Evolutionary conservation across 768 basidiomycete genomes (phyloP).

Genomic region (Suillus cothurnatus): DNA sequence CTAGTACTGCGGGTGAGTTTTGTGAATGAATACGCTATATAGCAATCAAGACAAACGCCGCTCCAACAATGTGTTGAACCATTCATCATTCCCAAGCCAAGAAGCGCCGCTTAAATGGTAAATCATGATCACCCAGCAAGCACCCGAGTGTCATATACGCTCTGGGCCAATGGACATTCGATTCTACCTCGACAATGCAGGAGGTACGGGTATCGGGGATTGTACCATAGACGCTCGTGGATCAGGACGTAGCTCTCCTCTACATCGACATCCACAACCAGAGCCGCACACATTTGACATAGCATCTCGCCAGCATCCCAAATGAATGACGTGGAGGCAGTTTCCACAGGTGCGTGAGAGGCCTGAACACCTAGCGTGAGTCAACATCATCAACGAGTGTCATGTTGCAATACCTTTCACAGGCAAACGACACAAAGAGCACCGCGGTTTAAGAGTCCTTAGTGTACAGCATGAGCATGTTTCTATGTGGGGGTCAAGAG

Average conservation of each 20-base stretch:
- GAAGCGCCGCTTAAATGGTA: not conserved
- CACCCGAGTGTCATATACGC: not conserved
- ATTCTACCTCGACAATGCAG: not conserved
- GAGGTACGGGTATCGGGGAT: not conserved
- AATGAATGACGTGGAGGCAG: constrained; percentile 67
- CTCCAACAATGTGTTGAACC: not conserved
- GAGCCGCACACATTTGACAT: constrained; percentile 58
- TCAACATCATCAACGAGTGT: not conserved
- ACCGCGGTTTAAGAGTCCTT: constrained; percentile 49
- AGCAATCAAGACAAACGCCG: not conserved
- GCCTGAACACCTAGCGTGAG: constrained; percentile 38
- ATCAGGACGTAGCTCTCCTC: constrained; percentile 17
- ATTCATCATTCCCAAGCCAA: not conserved
- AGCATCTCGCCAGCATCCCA: constrained; percentile 57
- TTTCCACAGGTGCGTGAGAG: constrained; percentile 61
- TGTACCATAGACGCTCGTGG: not conserved
- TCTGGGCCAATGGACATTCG: no score
- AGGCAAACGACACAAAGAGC: constrained; percentile 76
- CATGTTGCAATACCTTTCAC: constrained; percentile 57
- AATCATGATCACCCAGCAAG: not conserved
- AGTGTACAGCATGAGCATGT: constrained; percentile 47
- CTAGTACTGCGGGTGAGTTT: not conserved
- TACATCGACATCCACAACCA: constrained; percentile 69
- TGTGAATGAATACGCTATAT: not conserved
- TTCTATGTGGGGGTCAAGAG: constrained; percentile 35